Base-by-base conservation (phyloP, 371 early-diverging fungal genomes). In the Lichtheimia ornata region DNA sequence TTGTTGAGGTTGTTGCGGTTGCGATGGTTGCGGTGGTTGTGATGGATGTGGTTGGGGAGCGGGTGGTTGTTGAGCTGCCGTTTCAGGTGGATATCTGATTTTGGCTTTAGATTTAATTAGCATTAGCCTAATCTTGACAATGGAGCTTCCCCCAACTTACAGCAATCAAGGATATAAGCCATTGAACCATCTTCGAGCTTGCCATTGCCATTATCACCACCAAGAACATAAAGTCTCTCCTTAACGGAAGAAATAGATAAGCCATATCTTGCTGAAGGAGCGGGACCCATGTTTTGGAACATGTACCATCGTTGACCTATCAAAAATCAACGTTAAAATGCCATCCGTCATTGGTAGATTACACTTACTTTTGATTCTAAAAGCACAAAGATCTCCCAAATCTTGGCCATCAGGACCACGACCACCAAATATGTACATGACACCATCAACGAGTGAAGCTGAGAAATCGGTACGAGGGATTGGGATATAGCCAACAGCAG, bases 381-480 rank as follows among this genome's bases (percentile, higher is more conserved):
- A 91, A 1, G 89, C 91, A 42, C 83, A 89, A 30, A 90, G 75
- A 74, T 92, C 91, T 42, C 84, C 84, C 43, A 88, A 61, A 45
- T 86, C 79, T 59, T 84, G 70, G 18, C 87, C 88, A 28, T 83
- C 77, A 18, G 82, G 71, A 41, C 80, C 76, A 47, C 82, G 79
- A 7, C 92, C 92, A 55, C 92, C 92, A 71, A 88, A 83, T 27
- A 92, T 79, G 59, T 89, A 90, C 60, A 92, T 84, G 49, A 87
- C 84, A 69, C 89, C 90, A 42, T 89, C 91, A 0, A 87, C 83
- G 17, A 89, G 76, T 4, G 86, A 73, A 41, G 85, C 70, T 0
- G 88, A 83, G 62, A 84, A 86, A 9, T 86, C 79, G 44, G 86
- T 83, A 54, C 92, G 81, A 49, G 88, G 82, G 9, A 82, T 73